These are phyloP conservation scores for Botryosphaeria dothidea DNA, from an alignment of 2,329 filamentous ascomycete genomes.

Conservation along the genomic window DNA sequence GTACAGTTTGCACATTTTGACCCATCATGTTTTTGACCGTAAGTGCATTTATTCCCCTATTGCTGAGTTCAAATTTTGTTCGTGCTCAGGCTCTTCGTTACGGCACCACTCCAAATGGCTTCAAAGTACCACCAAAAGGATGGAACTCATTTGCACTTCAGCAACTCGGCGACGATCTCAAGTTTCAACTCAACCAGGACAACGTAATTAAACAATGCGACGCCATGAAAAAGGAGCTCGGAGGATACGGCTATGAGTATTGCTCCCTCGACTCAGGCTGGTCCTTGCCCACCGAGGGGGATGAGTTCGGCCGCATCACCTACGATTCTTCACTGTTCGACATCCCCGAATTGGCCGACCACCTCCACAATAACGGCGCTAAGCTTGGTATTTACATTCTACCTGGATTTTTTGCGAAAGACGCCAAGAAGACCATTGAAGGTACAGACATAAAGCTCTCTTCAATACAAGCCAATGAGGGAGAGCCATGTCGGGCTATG, in stretches of 20 bases:
- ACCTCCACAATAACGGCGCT: conserved; percentile 27
- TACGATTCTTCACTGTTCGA: conserved; percentile 27
- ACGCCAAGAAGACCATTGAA: conserved; percentile 27
- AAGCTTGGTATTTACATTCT: conserved; percentile 31
- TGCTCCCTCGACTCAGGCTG: conserved; percentile 33
- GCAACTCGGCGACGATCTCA: conserved; percentile 21
- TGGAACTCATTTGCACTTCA: conserved; percentile 31
- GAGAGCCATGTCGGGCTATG: conserved; percentile 6
- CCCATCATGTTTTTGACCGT: neutral
- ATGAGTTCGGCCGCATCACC: conserved; percentile 30
- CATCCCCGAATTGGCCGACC: conserved; percentile 25
- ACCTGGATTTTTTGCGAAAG: conserved; percentile 27
- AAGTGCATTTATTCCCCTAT: neutral
- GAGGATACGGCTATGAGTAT: conserved; percentile 25
- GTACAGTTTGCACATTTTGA: neutral
- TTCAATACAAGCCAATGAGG: conserved; percentile 24
- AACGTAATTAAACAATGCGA: conserved; percentile 27
- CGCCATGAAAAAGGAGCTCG: conserved; percentile 18
- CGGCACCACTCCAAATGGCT: conserved; percentile 25
- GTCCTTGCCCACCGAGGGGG: conserved; percentile 24
- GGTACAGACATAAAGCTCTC: conserved; percentile 27
- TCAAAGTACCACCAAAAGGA: conserved; percentile 23
- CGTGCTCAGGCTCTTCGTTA: neutral
- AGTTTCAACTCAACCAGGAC: conserved; percentile 24
- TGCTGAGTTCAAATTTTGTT: neutral